Base-by-base conservation (phyloP, 129 eudicot species). In the Pittosporum tobira region DNA sequence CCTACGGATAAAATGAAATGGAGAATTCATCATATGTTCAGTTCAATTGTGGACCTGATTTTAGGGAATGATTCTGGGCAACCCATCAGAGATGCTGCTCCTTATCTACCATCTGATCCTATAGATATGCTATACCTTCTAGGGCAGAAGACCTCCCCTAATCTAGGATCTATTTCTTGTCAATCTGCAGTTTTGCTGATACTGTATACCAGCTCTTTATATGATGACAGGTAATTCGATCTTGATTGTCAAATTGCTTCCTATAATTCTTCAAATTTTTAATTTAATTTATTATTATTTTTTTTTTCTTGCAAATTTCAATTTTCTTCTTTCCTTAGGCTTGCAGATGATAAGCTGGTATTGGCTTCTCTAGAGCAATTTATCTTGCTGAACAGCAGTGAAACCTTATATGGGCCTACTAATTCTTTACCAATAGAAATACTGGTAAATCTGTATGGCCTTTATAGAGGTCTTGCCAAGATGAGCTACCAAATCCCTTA, bases 311-410 rank as follows among this genome's bases (percentile, higher is more conserved):
- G 4, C 53, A 20, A 55, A 48, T 36, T 31, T 60, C 58, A 58
- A 62, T 75, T 21, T 57, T 46, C 27, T 46, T 40, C 53, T 51
- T 36, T 58, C 48, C 12, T 51, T 68, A 93, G 99, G 84, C 73
- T 93, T 74, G 94, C 96, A 63, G 96, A 87, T 73, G 90, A 81
- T 59, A 81, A 82, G 77, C 68, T 81, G 80, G 88, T 93, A 34
- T 69, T 93, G 55, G 86, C 99, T 69, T 93, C 99, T 57, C 61
- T 93, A 74, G 99, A 93, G 82, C 99, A 93, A 66, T 93, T 78
- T 71, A 79, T 87, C 61, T 63, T 93, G 61, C 85, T 81, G 51
- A 84, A 93, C 62, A 73, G 70, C 64, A 71, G 68, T 18, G 79
- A 87, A 38, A 57, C 81, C 67, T 58, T 76, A 26, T 47, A 31